Conservation (phyloP, 257 asterid species). For the Solanum chilense region DNA sequence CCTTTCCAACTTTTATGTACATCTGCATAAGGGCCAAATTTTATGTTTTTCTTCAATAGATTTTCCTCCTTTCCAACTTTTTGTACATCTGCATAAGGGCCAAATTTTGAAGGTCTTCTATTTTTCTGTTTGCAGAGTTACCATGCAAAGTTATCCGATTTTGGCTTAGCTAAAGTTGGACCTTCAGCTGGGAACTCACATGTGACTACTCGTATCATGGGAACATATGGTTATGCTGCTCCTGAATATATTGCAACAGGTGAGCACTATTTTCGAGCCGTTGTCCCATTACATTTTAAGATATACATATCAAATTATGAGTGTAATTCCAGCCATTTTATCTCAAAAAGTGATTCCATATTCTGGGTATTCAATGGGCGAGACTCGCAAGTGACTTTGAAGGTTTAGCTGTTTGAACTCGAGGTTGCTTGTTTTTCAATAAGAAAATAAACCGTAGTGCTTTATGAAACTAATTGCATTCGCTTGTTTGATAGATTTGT, state of each 20-base stretch:
- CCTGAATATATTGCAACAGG: slow-evolving; percentile 50
- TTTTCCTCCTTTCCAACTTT: background rate
- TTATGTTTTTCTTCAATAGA: background rate
- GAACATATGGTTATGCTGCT: slow-evolving; percentile 43
- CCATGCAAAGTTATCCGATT: slow-evolving; percentile 40
- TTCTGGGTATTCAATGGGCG: background rate
- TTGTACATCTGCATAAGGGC: background rate
- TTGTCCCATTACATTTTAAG: background rate
- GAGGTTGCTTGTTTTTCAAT: background rate
- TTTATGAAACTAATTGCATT: background rate
- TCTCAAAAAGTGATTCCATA: background rate
- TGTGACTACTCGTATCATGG: slow-evolving; percentile 45
- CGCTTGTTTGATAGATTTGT: background rate
- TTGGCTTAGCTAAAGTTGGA: slow-evolving; percentile 41
- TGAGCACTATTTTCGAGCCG: background rate
- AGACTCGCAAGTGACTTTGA: background rate
- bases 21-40: background rate
- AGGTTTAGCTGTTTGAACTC: background rate
- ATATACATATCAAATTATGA: background rate
- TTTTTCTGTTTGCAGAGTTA: slow-evolving; percentile 17
- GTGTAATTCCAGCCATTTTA: background rate
- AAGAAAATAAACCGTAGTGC: background rate
- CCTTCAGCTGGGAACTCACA: slow-evolving; percentile 35
- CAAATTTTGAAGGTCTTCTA: background rate
- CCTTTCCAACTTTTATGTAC: background rate